phyloP scores from a whole-genome alignment of 2,329 filamentous ascomycete genomes.

The Fusarium floridanum region DNA sequence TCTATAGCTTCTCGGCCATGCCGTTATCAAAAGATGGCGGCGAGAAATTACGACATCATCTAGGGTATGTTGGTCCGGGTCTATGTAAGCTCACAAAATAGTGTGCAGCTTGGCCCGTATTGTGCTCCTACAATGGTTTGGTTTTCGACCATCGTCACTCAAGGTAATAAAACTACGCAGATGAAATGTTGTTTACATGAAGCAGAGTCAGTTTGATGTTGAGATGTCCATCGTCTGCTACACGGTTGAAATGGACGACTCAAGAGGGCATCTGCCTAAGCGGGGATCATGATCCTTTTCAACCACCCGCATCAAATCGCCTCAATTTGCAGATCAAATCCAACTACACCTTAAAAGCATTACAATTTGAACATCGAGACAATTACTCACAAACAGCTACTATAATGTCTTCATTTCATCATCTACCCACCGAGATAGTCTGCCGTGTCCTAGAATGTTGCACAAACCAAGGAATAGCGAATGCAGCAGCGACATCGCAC shows the following conservation, averaged over 20 bases:
- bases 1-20: neutral
- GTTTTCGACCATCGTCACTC: neutral
- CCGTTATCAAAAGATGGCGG: neutral
- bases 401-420: neutral
- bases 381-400: neutral
- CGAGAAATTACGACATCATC: neutral
- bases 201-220: neutral
- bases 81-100: neutral
- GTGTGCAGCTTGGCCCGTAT: neutral
- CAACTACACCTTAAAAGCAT: neutral
- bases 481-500: neutral
- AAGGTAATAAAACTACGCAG: neutral
- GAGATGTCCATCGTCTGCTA: neutral
- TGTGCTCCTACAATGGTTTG: neutral
- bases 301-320: neutral
- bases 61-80: neutral
- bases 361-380: neutral
- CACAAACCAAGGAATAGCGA: neutral
- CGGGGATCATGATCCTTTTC: neutral
- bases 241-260: neutral
- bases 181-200: neutral
- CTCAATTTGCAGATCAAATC: neutral
- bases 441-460: constrained; percentile 1
- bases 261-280: neutral
- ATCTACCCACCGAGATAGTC: constrained; percentile 6